Base-by-base conservation (phyloP, 306 rosid species). In the Dryas octopetala region DNA sequence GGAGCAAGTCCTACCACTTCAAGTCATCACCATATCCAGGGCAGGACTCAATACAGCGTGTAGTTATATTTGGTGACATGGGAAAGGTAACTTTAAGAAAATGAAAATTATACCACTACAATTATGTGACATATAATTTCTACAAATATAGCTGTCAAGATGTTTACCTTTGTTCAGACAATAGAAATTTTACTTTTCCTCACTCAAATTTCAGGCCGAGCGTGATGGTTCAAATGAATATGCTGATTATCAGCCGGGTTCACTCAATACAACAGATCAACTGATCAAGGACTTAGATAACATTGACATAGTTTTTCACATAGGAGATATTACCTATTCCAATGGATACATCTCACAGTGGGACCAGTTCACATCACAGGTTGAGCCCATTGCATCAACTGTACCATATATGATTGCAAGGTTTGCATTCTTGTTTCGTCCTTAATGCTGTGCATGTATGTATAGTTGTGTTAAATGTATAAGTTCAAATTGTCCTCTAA, bases 361-460 rank as follows among this genome's bases (percentile, higher is more conserved):
- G 98, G 93, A 93, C 78, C 97, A 93, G 78, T 91, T 93, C 81
- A 89, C 96, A 4, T 86, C 98, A 46, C 97, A 91, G 79, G 97
- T 93, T 47, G 90, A 89, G 74, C 94, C 96, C 55, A 85, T 93
- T 85, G 86, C 97, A 68, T 88, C 98, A 6, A 77, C 66, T 55
- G 83, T 84, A 38, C 98, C 98, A 26, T 91, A 93, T 80, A 91
- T 93, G 97, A 83, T 87, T 84, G 98, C 86, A 69, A 93, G 98
- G 97, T 91, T 83, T 81, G 84, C 19, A 70, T 55, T 19, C 40
- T 73, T 62, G 38, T 57, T 71, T 16, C n/a, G 15, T n/a, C 49
- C 14, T 10, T 32, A 13, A 4, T 61, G 2, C 26, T 8, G 38
- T 74, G 61, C 44, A 60, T 46, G 80, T 23, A 68, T 26, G 80